Conservation (phyloP, 2,329 filamentous ascomycete genomes). For the Nemania sp. region DNA sequence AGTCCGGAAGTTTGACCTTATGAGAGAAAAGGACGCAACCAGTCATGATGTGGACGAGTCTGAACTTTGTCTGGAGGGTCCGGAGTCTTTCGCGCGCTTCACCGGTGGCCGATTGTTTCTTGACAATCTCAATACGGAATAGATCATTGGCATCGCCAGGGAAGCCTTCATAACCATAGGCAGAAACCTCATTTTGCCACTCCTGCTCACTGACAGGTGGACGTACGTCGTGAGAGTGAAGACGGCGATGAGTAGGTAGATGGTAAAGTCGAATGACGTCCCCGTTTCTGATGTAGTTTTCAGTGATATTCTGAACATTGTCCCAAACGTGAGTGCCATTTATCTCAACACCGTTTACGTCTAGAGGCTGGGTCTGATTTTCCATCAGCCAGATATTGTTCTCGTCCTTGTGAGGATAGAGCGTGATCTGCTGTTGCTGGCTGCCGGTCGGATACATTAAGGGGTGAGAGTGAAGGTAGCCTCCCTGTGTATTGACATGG, state of each 20-base stretch:
- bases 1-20: constrained; percentile 98
- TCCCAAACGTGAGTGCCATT: constrained; percentile 90
- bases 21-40: constrained; percentile 97
- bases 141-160: constrained; percentile 96
- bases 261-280: constrained; percentile 87
- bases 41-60: constrained; percentile 94
- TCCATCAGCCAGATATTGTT: constrained; percentile 96
- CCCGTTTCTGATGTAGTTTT: constrained; percentile 79
- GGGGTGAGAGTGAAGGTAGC: constrained; percentile 95
- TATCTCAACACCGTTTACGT: constrained; percentile 78
- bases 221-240: constrained; percentile 96
- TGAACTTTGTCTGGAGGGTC: constrained; percentile 97
- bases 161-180: constrained; percentile 97
- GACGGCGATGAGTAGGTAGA: constrained; percentile 81
- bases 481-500: constrained; percentile 97
- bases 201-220: constrained; percentile 87
- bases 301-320: constrained; percentile 69
- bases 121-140: constrained; percentile 95
- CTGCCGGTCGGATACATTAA: constrained; percentile 98
- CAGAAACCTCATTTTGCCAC: constrained; percentile 96
- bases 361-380: constrained; percentile 93
- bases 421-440: constrained; percentile 98
- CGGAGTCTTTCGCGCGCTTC: constrained; percentile 86
- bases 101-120: constrained; percentile 83
- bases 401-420: constrained; percentile 98